Base-by-base conservation (phyloP, 257 asterid species). In the Apocynum venetum region DNA sequence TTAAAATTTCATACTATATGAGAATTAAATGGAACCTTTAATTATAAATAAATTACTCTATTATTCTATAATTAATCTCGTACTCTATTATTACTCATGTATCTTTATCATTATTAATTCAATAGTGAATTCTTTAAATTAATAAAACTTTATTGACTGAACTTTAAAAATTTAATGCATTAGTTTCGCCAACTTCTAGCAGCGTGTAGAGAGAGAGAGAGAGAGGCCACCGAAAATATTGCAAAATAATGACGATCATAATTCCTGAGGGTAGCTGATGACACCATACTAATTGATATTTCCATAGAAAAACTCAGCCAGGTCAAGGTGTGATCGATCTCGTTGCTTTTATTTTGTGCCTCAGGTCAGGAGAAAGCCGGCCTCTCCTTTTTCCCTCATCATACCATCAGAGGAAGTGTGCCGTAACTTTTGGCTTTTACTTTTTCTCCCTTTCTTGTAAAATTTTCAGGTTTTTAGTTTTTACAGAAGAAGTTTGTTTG, bases 351-450 rank as follows among this genome's bases (percentile, higher is more conserved):
- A 40, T 38, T 14, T 36, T 46, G 20, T 12, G n/a, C 35, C 53
- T 68, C 52, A 1, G 36, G 53, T 68, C 52, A 1, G 36, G 53
- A 68, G 73, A 25, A 68, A 68, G 8, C 49, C 6, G 0, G 31
- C 31, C 49, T 46, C 2, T 2, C 7, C 31, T 19, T 68, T 68
- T 68, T 19, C 53, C 31, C 38, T 57, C 53, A 68, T 68, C 38
- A 17, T 68, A 17, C 0, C 35, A 6, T 57, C 8, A 31, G 19
- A 68, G 52, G 15, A 68, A 68, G 53, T 43, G 52, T n/a, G 52
- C 53, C 73, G 73, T 43, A 68, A 68, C 73, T 44, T 68, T 43
- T 68, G 73, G 73, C 73, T 68, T 68, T 68, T 41, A 19, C 20
- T 56, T 43, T 67, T 41, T 19, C 52, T 41, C 36, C 17, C 11